Evolutionary conservation across 1,284 basidiomycete species (phyloP).

Genomic region (Puccinia hordei): DNA sequence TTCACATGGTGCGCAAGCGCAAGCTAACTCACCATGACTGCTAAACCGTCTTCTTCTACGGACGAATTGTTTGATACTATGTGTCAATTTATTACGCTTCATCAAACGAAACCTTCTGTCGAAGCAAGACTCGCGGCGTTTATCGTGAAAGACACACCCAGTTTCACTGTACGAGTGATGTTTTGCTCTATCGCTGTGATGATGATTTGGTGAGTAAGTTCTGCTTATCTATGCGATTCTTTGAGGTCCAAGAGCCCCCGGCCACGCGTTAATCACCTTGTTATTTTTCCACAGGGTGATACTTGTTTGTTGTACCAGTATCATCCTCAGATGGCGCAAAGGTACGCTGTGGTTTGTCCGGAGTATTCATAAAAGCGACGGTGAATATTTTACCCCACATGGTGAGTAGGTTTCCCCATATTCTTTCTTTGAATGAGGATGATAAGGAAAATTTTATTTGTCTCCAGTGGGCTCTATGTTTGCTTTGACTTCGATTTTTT

Average conservation of each 20-base stretch:
- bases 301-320: constrained; percentile 5
- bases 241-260: not conserved
- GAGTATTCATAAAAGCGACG: constrained; percentile 16
- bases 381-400: constrained; percentile 44
- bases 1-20: not conserved
- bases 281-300: not conserved
- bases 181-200: constrained; percentile 30
- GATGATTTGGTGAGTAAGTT: constrained; percentile 13
- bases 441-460: not conserved
- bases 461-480: constrained; percentile 37
- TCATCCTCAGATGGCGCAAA: constrained; percentile 6
- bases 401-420: not conserved
- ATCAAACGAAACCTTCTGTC: not conserved
- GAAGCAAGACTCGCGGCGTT: constrained; percentile 23
- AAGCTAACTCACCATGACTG: constrained; percentile 4
- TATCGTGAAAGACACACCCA: constrained; percentile 16
- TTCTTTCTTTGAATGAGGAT: not conserved
- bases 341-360: constrained; percentile 37
- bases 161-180: not conserved
- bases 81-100: constrained; percentile 15
- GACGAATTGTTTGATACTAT: not conserved
- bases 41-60: not conserved
- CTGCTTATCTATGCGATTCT: not conserved
- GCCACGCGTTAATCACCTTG: not conserved
- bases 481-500: constrained; percentile 37